Base-by-base conservation (phyloP, 306 rosid species). In the Fagus crenata region DNA sequence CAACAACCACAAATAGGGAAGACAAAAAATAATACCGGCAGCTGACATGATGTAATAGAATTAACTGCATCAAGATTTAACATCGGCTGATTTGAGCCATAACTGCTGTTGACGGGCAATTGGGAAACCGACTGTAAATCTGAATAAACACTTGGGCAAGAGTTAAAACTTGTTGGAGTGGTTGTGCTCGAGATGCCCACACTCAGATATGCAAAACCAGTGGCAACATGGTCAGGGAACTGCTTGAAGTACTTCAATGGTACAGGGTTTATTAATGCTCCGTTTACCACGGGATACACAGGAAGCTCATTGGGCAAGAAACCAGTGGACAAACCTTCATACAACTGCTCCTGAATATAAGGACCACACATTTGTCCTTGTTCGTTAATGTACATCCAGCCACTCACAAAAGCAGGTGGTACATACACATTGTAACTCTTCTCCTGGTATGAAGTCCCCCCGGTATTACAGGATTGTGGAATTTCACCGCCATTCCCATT, bases 341-440 rank as follows among this genome's bases (percentile, higher is more conserved):
- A 87, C 64, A 95, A 85, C 82, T 95, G 99, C 80, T 89, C 89
- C 84, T 89, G 88, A 67, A 92, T 87, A 76, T 95, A 95, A 39
- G 99, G 99, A 79, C 99, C 99, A 39, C 97, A 95, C 99, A 95
- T 92, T 78, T 92, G 91, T 51, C 93, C 97, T 33, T 82, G 80
- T 78, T 90, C 97, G 73, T 95, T 95, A 69, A 90, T 90, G 82
- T 95, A 95, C 97, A 87, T 92, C 99, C 99, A 95, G 79, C 97
- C 97, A 83, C 90, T 92, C 78, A 84, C 96, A 82, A 78, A 78
- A 82, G 78, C 69, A 81, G 91, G 80, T 37, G 83, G 85, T 71
- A 80, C 80, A 84, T 77, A 86, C 71, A 77, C 85, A 84, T 76
- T 6, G 69, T 82, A 86, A 83, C 82, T 77, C 83, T 84, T 88